These are phyloP conservation scores for thale cress (Arabidopsis thaliana) DNA, from an alignment of 345 rosid species.

Conservation along the genomic window DNA sequence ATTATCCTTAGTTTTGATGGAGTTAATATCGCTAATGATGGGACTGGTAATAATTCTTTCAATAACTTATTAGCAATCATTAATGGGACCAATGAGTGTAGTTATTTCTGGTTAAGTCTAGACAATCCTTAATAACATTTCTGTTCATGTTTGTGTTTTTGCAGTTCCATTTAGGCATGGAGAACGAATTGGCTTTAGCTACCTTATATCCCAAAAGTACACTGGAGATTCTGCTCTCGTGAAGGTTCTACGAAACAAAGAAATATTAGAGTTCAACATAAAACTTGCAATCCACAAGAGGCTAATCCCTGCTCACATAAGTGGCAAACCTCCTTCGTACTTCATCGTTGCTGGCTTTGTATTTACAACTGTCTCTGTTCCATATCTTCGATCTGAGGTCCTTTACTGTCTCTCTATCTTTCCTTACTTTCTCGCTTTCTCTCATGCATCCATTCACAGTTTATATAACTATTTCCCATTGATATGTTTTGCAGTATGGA, in stretches of 20 bases:
- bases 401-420: constrained; percentile 10
- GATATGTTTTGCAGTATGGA: constrained; percentile 65
- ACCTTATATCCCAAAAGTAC: constrained; percentile 90
- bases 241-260: constrained; percentile 75
- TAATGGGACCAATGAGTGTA: too few relatives aligned
- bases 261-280: constrained; percentile 69
- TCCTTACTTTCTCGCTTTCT: neutral
- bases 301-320: constrained; percentile 85
- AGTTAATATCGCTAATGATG: constrained; percentile 89
- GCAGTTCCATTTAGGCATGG: constrained; percentile 96
- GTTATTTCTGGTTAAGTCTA: constrained; percentile 3
- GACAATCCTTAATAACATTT: neutral
- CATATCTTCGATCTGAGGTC: constrained; percentile 95
- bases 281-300: constrained; percentile 86
- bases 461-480: constrained; percentile 14
- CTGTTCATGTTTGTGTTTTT: constrained; percentile 33
- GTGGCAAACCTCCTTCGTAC: constrained; percentile 84
- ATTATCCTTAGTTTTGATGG: constrained; percentile 86
- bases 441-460: neutral
- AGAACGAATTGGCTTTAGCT: constrained; percentile 93
- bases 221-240: constrained; percentile 83
- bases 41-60: constrained; percentile 65
- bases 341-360: constrained; percentile 93
- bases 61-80: too few relatives aligned
- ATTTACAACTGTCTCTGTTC: constrained; percentile 83